phyloP scores from a whole-genome alignment of 1,284 basidiomycete species.

The Puccinia triticina region DNA sequence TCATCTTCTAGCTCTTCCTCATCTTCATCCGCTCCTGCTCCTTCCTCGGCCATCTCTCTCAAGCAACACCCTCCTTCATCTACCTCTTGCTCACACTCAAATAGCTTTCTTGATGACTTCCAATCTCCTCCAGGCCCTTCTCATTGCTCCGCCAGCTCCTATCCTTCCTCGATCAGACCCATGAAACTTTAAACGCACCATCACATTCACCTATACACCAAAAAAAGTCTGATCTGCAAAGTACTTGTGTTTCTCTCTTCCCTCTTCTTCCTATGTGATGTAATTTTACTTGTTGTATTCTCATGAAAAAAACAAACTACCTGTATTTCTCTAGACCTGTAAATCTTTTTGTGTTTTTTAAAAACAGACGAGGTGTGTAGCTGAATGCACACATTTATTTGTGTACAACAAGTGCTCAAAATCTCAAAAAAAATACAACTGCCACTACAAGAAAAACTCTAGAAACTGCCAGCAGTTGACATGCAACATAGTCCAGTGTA shows the following conservation, averaged over 20 bases:
- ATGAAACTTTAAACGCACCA: conserved; percentile 7
- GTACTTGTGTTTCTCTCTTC: neutral
- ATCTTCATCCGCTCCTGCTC: neutral
- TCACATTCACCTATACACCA: neutral
- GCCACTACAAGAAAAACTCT: no score
- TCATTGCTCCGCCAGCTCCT: conserved; percentile 2
- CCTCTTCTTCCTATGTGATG: neutral
- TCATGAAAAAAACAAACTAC: neutral
- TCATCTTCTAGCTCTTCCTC: neutral
- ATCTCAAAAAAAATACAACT: no score
- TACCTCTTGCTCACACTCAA: neutral
- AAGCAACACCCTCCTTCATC: neutral
- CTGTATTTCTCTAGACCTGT: neutral
- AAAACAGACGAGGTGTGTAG: no score
- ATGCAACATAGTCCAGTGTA: no score
- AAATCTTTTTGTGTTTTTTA: no score
- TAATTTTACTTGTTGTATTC: neutral
- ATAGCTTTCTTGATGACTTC: neutral
- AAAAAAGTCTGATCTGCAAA: neutral
- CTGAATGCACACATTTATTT: no score
- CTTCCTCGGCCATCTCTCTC: neutral
- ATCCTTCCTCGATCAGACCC: conserved; percentile 4
- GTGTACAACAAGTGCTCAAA: neutral
- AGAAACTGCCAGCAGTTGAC: no score
- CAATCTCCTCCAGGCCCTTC: neutral